phyloP scores from a whole-genome alignment of 2,329 filamentous ascomycete species.

The Sclerotinia glacialis region DNA sequence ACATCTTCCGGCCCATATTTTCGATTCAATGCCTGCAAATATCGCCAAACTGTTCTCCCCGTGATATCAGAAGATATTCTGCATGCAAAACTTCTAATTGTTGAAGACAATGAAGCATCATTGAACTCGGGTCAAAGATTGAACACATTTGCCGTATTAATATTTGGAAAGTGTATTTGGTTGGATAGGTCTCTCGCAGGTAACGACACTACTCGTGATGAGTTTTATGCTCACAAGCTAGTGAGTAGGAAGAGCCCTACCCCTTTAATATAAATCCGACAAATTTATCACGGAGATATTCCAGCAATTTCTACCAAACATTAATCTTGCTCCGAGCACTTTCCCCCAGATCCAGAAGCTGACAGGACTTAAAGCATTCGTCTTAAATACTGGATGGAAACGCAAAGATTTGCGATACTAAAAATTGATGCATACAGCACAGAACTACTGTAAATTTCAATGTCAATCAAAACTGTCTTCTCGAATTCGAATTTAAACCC shows the following conservation, averaged over 20 bases:
- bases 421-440: background rate
- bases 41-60: background rate
- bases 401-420: too few species aligned
- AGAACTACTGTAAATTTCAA: too few species aligned
- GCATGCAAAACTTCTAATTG: background rate
- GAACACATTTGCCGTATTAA: too few species aligned
- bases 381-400: too few species aligned
- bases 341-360: background rate
- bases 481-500: too few species aligned
- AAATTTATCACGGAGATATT: too few species aligned
- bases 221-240: background rate
- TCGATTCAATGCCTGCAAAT: background rate
- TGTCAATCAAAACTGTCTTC: too few species aligned
- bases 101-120: background rate
- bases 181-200: background rate
- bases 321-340: background rate
- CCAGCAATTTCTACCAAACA: background rate
- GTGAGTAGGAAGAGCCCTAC: background rate
- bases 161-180: background rate
- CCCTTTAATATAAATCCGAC: too few species aligned
- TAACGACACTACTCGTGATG: background rate
- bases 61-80: background rate
- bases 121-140: too few species aligned
- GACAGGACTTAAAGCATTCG: too few species aligned
- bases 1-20: background rate